These are phyloP conservation scores for Nicotiana otophora DNA, from an alignment of 257 asterid species.

Conservation along the genomic window DNA sequence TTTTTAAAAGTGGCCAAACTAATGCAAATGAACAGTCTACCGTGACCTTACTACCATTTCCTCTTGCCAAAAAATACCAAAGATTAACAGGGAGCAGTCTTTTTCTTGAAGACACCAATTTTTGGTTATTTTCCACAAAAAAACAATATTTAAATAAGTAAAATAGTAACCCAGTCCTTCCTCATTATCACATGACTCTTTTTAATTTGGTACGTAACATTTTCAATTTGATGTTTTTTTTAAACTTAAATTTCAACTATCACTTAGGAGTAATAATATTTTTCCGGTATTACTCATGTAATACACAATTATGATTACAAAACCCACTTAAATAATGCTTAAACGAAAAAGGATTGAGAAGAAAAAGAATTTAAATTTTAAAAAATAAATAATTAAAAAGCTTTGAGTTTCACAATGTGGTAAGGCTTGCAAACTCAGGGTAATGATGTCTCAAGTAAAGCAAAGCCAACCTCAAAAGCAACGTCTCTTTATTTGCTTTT, in stretches of 20 bases:
- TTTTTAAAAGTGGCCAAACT: no score
- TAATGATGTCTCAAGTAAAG: neutral
- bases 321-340: no score
- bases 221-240: neutral
- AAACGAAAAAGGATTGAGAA: neutral
- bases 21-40: no score
- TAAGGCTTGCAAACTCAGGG: neutral
- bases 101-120: neutral
- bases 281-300: no score
- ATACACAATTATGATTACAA: no score
- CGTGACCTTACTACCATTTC: neutral
- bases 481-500: constrained; percentile 4
- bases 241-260: no score
- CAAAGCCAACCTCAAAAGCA: neutral
- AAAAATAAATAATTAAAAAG: no score
- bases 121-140: neutral
- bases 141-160: neutral
- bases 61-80: neutral
- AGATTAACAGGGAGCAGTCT: neutral
- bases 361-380: neutral
- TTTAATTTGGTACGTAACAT: neutral
- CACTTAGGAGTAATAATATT: no score
- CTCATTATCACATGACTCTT: neutral
- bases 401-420: neutral
- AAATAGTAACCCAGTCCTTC: neutral